Base-by-base conservation (phyloP, 2,329 filamentous ascomycete genomes). In the Tolypocladium tropicale region DNA sequence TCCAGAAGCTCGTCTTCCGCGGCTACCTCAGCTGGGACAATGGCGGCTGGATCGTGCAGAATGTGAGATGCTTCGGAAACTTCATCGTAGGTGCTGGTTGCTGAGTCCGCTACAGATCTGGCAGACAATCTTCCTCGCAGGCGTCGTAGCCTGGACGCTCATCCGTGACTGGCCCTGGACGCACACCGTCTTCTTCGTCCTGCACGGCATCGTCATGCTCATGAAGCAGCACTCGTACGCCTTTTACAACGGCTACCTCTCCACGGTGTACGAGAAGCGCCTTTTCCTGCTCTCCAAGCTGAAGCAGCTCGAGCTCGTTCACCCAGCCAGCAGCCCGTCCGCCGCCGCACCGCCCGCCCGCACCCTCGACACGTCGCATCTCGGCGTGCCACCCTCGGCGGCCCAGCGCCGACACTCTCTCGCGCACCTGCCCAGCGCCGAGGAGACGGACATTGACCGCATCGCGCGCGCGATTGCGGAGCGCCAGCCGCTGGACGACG, bases 181-280 rank as follows among this genome's bases (percentile, higher is more conserved):
- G 16, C 88, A 90, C 64, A 89, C 86, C 2, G 85, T 90, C 21
- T 90, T 88, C 68, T 88, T 89, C 53, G 83, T 89, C 11, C 73
- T 92, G 21, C 88, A 92, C 65, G 83, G 83, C 16, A 72, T 92
- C 55, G 82, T 88, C 3, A 86, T 91, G 78, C 67, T 92, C 28
- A 92, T 92, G 89, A 93, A 93, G 73, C 87, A 90, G 70, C 89
- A 91, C 67, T 87, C 84, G 21, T 91, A 89, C 64, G 79, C 85
- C 5, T 90, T 89, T 62, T 91, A 90, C 69, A 92, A 91, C 63
- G 88, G 89, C 7, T 81, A 91, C 59, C 74, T 86, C 53, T 90
- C 80, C 3, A 78, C 81, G 23, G 73, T 82, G 3, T 82, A 84
- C 64, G 77, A 80, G 57, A 74, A 74, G 56, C 74, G 79, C 2